Conservation (phyloP, 305 asterid species). For the Fraxinus latifolia region DNA sequence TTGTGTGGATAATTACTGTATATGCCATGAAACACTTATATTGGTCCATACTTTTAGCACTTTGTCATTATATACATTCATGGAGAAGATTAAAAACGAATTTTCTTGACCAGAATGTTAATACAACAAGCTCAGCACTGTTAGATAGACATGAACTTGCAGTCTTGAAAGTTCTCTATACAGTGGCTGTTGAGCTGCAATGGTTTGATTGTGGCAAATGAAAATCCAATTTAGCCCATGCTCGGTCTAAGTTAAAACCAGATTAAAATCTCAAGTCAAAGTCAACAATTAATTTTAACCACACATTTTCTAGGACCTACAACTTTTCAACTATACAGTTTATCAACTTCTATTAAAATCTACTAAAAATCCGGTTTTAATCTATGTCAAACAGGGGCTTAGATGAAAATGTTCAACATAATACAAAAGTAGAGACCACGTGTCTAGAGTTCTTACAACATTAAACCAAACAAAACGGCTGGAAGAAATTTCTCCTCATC, state of each 20-base stretch:
- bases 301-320: not conserved
- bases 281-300: not conserved
- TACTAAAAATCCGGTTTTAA: not conserved
- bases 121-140: not conserved
- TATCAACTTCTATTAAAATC: no score
- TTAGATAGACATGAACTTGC: not conserved
- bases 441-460: not conserved
- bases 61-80: not conserved
- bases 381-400: not conserved
- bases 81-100: not conserved
- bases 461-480: not conserved
- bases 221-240: not conserved
- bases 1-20: not conserved
- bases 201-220: not conserved
- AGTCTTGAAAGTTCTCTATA: slow-evolving; percentile 7
- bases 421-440: not conserved
- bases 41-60: not conserved
- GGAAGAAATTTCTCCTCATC: not conserved
- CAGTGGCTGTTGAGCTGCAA: slow-evolving; percentile 3
- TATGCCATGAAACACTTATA: not conserved
- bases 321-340: not conserved
- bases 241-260: not conserved
- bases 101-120: not conserved
- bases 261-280: not conserved
- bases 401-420: not conserved